phyloP scores from a whole-genome alignment of 345 rosid genomes.

The Cardamine chenopodiifolia region DNA sequence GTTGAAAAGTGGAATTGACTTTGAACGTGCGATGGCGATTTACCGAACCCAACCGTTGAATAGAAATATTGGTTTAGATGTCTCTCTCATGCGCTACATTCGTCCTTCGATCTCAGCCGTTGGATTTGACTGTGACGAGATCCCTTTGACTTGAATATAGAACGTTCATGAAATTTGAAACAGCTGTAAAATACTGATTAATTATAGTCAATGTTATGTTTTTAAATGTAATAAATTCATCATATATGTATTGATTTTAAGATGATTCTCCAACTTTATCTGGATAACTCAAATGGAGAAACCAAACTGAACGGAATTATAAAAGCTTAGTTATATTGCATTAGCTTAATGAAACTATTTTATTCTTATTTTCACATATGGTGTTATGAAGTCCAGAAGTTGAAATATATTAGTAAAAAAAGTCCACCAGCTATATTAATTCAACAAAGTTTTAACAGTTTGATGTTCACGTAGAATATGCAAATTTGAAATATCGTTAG shows the following conservation, averaged over 20 bases:
- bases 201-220: not conserved
- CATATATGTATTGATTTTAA: not conserved
- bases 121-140: slow-evolving; percentile 30
- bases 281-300: not conserved
- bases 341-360: not conserved
- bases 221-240: not conserved
- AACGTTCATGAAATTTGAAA: not conserved
- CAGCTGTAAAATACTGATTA: not conserved
- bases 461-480: not conserved
- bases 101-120: slow-evolving; percentile 33
- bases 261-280: not conserved
- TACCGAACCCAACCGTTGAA: slow-evolving; percentile 36
- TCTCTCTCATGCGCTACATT: slow-evolving; percentile 34
- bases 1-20: slow-evolving; percentile 33
- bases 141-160: slow-evolving; percentile 23
- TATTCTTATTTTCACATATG: too few relatives aligned
- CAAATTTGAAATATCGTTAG: not conserved
- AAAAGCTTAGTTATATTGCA: too few relatives aligned
- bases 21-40: slow-evolving; percentile 31
- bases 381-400: not conserved
- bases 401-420: too few relatives aligned
- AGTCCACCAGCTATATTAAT: not conserved
- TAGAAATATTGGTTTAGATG: not conserved
- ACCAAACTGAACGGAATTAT: not conserved
- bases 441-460: not conserved